Base-by-base conservation (phyloP, 805 yeast species). In the Candida coquimbonensis region DNA sequence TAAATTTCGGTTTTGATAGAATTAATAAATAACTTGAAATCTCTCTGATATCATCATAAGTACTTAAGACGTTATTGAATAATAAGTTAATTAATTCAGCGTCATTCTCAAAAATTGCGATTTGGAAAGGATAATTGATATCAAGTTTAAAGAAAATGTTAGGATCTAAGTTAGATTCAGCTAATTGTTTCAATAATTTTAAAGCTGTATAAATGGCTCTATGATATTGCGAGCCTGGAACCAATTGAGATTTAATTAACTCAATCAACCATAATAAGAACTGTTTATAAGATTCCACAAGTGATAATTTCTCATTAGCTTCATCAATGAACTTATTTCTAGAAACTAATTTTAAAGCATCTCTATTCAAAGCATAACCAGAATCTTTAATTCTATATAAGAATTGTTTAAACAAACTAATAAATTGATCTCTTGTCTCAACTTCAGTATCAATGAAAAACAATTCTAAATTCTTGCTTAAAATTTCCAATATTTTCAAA, bases 11-110 rank as follows among this genome's bases (percentile, higher is more conserved):
- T 21, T 56, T 51, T 16, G 65, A 57, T 13, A 66, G 52, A 48
- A 70, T 68, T 9, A 68, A 60, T 19, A 88, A 56, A 3, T 59
- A 50, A 1, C 73, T 72, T 1, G 87, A 67, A 9, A 57, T 46
- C 5, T 70, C 68, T 48, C 98, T 73, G 17, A 90, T 73, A 58
- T 89, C 96, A 46, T 85, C 88, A 62, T 80, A 89, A 49, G 83
- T 82, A 59, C 83, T 83, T 29, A 80, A 67, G 8, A 86, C 66
- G 45, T 78, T 78, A 51, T 83, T 85, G 17, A 83, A 60, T 43
- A 89, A 63, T 9, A 78, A 55, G 42, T 81, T 65, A 1, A 75
- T 56, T 27, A 77, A 52, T 1, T 63, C 59, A 29, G 31, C 7
- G 1, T 53, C 52, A 41, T 45, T 40, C 17, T 65, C 59, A 50